A percentile compares a stretch with the other conserved stretches of the same genome.
phyloP scores from a whole-genome alignment of 768 basidiomycete species.

The Termitomyces sp. region DNA sequence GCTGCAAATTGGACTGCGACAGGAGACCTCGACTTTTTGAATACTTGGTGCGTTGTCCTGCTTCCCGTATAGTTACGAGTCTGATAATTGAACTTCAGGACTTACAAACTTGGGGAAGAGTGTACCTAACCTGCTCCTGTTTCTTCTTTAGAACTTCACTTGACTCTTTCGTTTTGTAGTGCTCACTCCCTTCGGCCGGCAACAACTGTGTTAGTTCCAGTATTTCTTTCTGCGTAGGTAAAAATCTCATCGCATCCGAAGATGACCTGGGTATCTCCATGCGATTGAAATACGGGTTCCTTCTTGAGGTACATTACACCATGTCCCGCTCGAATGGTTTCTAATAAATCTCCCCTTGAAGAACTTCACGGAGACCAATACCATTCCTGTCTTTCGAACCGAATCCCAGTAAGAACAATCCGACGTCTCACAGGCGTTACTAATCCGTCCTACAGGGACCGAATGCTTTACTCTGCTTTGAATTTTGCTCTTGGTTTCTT shows the following conservation, averaged over 20 bases:
- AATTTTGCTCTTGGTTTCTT: conserved; percentile 76
- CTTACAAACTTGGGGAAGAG: conserved; percentile 88
- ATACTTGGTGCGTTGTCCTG: conserved; percentile 59
- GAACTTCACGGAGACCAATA: conserved; percentile 56
- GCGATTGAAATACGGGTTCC: conserved; percentile 74
- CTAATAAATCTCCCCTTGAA: conserved; percentile 11
- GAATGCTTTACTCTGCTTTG: conserved; percentile 58
- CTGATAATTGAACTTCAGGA: conserved; percentile 39
- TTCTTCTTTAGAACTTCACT: not conserved
- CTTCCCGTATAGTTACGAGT: not conserved
- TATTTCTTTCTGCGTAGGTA: not conserved
- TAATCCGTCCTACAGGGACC: conserved; percentile 41
- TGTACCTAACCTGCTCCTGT: conserved; percentile 36
- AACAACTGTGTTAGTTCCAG: conserved; percentile 65
- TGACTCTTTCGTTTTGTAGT: conserved; percentile 30
- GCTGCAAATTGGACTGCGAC: conserved; percentile 58
- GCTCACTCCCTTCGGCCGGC: conserved; percentile 83
- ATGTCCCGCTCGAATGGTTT: not conserved
- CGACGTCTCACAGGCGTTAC: not conserved
- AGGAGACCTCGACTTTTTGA: conserved; percentile 70
- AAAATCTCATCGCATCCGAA: conserved; percentile 15
- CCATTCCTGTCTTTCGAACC: conserved; percentile 73
- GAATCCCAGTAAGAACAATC: conserved; percentile 50
- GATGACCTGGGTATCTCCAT: conserved; percentile 66
- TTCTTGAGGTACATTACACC: conserved; percentile 45